phyloP scores from a whole-genome alignment of 176 grass and related monocot genomes.

The Echinochloa phyllopogon region DNA sequence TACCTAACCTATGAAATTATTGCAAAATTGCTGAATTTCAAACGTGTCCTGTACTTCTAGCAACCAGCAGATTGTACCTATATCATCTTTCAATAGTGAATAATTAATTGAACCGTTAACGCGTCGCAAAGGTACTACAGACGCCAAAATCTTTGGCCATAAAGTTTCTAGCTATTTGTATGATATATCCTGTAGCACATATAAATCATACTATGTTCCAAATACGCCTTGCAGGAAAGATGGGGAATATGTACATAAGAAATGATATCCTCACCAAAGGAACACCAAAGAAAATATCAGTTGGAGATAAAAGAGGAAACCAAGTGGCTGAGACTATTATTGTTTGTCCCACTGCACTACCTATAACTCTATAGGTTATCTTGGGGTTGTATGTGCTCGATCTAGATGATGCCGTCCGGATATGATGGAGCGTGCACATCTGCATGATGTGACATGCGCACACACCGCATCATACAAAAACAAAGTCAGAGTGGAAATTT shows the following conservation, averaged over 20 bases:
- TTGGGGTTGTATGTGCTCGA: too few species aligned
- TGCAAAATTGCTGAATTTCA: not conserved
- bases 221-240: not conserved
- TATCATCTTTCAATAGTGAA: not conserved
- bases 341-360: not conserved
- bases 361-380: too few species aligned
- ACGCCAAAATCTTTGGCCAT: too few species aligned
- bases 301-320: not conserved
- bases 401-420: too few species aligned
- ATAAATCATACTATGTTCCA: not conserved
- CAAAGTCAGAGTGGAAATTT: too few species aligned
- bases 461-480: too few species aligned
- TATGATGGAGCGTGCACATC: too few species aligned
- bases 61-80: not conserved
- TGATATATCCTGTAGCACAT: too few species aligned
- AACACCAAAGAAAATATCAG: not conserved
- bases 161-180: too few species aligned
- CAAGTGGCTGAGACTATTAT: not conserved
- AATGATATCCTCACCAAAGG: not conserved
- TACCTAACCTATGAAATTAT: not conserved
- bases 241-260: not conserved
- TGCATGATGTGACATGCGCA: too few species aligned
- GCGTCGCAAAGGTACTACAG: too few species aligned
- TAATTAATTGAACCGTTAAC: too few species aligned
- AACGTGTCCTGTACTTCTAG: not conserved